These are phyloP conservation scores for Starmera caribaea DNA, from an alignment of 805 yeast genomes.

Conservation along the genomic window DNA sequence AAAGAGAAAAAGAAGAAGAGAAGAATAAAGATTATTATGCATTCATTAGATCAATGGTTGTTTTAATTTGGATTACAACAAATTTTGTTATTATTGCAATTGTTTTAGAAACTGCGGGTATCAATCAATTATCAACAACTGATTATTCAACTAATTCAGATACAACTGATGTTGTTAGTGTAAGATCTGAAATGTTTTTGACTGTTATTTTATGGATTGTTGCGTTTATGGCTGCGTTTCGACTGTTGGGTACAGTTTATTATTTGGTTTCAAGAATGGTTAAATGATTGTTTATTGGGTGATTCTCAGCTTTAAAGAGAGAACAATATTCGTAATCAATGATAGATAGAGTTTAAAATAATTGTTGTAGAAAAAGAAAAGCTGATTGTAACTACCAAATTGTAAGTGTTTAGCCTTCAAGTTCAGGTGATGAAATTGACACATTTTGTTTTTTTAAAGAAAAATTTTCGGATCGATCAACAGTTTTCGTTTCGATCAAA, in stretches of 20 bases:
- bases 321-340: too few species aligned
- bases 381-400: too few species aligned
- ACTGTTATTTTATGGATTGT: constrained; percentile 89
- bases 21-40: constrained; percentile 80
- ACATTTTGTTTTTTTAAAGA: too few species aligned
- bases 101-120: constrained; percentile 79
- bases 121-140: constrained; percentile 29
- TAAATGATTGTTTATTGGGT: constrained; percentile 11
- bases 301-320: not conserved
- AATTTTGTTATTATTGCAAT: constrained; percentile 76
- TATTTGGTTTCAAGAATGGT: constrained; percentile 36
- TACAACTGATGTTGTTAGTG: constrained; percentile 17
- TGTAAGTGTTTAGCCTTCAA: too few species aligned
- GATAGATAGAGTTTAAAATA: too few species aligned
- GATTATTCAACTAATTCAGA: constrained; percentile 9
- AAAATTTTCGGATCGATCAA: too few species aligned
- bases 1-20: constrained; percentile 32
- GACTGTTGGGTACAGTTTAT: constrained; percentile 65
- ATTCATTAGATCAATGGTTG: constrained; percentile 79
- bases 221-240: constrained; percentile 77
- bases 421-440: too few species aligned
- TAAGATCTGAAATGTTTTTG: constrained; percentile 58
- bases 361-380: too few species aligned
- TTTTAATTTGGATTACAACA: constrained; percentile 80
- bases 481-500: too few species aligned